Evolutionary conservation across 805 yeast species (phyloP), one percentile per base, ranked within the genome.

Genomic region (Yarrowia divulgata): DNA sequence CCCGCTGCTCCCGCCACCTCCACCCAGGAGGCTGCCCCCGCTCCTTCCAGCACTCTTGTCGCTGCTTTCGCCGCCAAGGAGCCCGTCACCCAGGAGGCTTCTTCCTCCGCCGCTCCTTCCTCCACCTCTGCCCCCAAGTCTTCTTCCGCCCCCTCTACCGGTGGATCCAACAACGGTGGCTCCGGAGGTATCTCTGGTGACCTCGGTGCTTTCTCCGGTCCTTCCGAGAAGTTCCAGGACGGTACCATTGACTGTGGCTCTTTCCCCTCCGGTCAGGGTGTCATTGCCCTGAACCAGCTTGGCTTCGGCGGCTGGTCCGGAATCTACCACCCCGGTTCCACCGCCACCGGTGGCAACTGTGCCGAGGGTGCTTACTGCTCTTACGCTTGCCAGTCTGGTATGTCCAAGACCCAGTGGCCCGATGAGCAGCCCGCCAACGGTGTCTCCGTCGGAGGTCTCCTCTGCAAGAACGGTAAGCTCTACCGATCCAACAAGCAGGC

Each of bases 371-470:
- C 86, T 76, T 92, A 91, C 88, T 94, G 99, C 83, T 94, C 98
- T 70, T 94, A 94, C 81, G 97, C 98, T 71, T 94, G 99, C 84
- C 96, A 93, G 84, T 88, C 97, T 52, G 99, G 98, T 86, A 91
- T 92, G 97, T 91, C 98, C 77, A 94, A 94, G 88, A 92, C 98
- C 69, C 99, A 94, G 84, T 94, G 97, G 97, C 98, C 98, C 72
- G 81, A 88, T 55, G 73, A 78, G 69, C 99, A 94, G 84, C 98
- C 98, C 69, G 73, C 90, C 69, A 85, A 82, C 79, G 98, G 98
- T 83, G 90, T 89, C 69, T 90, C 98, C 54, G 87, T 94, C 73
- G 99, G 99, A 81, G 99, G 99, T 78, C 86, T 94, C 75, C 79
- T 81, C 75, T 94, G 99, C 86, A 85, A 89, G 80, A 81, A 82